phyloP scores from a whole-genome alignment of 768 basidiomycete genomes.

The Tricholoma terreum region DNA sequence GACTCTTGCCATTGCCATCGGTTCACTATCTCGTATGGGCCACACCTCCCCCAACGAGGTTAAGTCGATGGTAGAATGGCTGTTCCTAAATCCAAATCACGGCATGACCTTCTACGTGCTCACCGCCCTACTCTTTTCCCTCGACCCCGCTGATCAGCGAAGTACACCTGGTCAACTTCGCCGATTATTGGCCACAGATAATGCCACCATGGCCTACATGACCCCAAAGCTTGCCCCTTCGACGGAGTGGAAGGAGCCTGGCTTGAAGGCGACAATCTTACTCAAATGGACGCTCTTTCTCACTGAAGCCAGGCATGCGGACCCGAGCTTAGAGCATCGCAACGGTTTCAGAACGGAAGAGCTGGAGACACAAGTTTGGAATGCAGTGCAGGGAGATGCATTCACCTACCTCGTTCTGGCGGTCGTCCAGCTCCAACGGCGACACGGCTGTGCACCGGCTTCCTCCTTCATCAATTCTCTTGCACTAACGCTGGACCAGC shows the following conservation, averaged over 20 bases:
- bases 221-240: slow-evolving; percentile 49
- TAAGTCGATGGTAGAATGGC: slow-evolving; percentile 66
- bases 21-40: slow-evolving; percentile 60
- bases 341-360: slow-evolving; percentile 73
- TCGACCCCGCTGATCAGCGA: slow-evolving; percentile 63
- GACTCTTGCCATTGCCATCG: slow-evolving; percentile 60
- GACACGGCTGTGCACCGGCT: slow-evolving; percentile 31
- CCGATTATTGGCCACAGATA: slow-evolving; percentile 45
- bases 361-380: slow-evolving; percentile 78
- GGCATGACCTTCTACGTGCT: slow-evolving; percentile 69
- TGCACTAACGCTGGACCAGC: slow-evolving; percentile 36
- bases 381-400: slow-evolving; percentile 78
- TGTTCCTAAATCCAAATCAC: slow-evolving; percentile 62
- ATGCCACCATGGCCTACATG: slow-evolving; percentile 52
- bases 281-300: slow-evolving; percentile 89
- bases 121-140: slow-evolving; percentile 56
- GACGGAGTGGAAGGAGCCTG: slow-evolving; percentile 64
- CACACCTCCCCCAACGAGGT: slow-evolving; percentile 59
- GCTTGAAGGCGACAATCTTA: slow-evolving; percentile 69
- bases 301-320: slow-evolving; percentile 69
- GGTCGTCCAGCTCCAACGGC: slow-evolving; percentile 54
- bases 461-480: slow-evolving; percentile 34
- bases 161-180: slow-evolving; percentile 44
- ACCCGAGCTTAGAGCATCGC: slow-evolving; percentile 59
- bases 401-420: slow-evolving; percentile 69